Percentiles rank a stretch among this genome's conserved stretches.
phyloP scores from a whole-genome alignment of 163 green algal genomes.

The Chlorella variabilis region DNA sequence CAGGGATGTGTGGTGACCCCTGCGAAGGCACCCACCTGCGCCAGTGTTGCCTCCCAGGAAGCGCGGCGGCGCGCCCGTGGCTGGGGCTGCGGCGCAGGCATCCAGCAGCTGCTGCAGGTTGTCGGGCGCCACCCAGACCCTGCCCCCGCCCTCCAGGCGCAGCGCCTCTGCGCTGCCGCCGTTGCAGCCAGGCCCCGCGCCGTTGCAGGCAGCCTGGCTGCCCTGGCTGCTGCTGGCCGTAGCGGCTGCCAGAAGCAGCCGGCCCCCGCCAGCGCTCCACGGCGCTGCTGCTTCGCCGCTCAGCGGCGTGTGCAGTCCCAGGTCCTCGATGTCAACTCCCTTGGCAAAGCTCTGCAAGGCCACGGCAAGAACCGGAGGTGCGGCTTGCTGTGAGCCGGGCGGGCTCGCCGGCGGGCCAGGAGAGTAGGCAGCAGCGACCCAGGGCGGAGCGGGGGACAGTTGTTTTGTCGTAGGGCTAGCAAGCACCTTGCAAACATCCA shows the following conservation, averaged over 20 bases:
- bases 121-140: slow-evolving; percentile 7
- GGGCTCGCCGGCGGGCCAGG: too few species aligned
- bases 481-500: slow-evolving; percentile 72
- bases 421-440: too few species aligned
- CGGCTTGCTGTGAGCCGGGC: too few species aligned
- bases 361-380: too few species aligned
- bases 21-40: background rate
- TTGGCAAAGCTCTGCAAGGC: slow-evolving; percentile 60
- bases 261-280: background rate
- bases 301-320: slow-evolving; percentile 40
- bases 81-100: background rate
- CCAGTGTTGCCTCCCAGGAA: slow-evolving; percentile 22
- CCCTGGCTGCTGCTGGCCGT: background rate
- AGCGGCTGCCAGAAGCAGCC: background rate
- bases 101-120: slow-evolving; percentile 1
- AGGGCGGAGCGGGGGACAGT: too few species aligned
- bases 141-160: background rate
- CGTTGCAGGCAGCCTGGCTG: background rate
- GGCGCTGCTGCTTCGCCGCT: background rate
- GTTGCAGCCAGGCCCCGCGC: background rate
- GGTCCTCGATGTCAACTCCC: slow-evolving; percentile 68
- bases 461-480: too few species aligned
- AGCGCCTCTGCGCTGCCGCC: background rate
- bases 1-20: too few species aligned
- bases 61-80: background rate